Base-by-base conservation (phyloP, 352 stramenopile species). In the Phytophthora sojae region DNA sequence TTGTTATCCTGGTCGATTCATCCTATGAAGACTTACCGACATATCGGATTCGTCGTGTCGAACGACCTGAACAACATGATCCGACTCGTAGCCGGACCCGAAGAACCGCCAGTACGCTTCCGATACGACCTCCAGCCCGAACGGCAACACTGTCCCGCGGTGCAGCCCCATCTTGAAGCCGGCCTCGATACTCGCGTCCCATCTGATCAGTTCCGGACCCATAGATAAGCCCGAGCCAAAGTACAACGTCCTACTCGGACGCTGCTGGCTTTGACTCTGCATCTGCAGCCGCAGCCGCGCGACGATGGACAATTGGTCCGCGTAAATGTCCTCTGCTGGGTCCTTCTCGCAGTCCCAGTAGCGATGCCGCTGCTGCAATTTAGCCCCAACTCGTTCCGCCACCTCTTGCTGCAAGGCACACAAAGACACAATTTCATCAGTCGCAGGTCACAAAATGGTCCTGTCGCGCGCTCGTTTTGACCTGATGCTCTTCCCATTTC, bases 41-140 rank as follows among this genome's bases (percentile, higher is more conserved):
- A 61, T 21, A 19, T 73, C 35, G 0, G 60, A n/a, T 19, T 44
- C 26, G 21, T 37, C 30, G 30, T 37, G 6, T 37, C 30, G 30
- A 37, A 37, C 30, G 30, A 47, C 7, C 2, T 12, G 19, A 37
- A 15, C 25, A 6, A 17, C 9, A 21, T 6, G 59, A 11, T 60
- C 17, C 53, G 57, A 11, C 14, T 53, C 57, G 23, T 50, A 69
- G 15, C 51, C 57, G 26, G 35, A 72, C 17, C 35, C 42, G 26
- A 76, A 69, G 35, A 73, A 65, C 19, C n/a, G 6, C 69, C 69
- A 73, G 23, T 73, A 76, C 3, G 58, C 45, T n/a, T 73, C 51
- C 6, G 45, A 59, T 45, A 58, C 29, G 17, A 76, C 64, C 0
- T 69, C 49, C 57, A 76, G 42, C 21, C 9, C 12, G 32, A 76